Percentiles rank a stretch among this genome's conserved stretches.
phyloP scores from a whole-genome alignment of 495 filamentous ascomycete genomes.

The Xylaria telfairii region DNA sequence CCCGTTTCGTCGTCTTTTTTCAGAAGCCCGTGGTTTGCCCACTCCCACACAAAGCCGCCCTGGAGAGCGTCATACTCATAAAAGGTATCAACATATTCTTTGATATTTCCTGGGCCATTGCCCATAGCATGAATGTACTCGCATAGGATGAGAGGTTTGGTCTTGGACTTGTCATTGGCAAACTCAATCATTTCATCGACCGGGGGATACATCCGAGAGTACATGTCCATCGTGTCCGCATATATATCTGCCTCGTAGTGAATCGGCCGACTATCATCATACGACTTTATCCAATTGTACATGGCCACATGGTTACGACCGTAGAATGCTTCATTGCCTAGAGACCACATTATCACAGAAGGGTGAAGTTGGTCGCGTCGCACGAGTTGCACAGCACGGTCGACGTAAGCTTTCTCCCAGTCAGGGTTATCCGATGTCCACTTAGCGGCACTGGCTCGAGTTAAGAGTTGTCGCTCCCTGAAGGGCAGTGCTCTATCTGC shows the following conservation, averaged over 20 bases:
- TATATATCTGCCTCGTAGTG: constrained; percentile 71
- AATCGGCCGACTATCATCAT: constrained; percentile 63
- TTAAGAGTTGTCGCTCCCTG: constrained; percentile 57
- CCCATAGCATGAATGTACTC: constrained; percentile 78
- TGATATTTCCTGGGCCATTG: constrained; percentile 70
- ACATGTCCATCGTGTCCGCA: constrained; percentile 67
- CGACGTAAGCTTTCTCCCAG: constrained; percentile 70
- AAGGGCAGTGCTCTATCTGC: constrained; percentile 35
- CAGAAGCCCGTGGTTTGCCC: constrained; percentile 72
- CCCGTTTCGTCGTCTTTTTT: constrained; percentile 55
- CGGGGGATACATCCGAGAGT: constrained; percentile 68
- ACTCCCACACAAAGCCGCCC: constrained; percentile 77
- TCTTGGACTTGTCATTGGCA: constrained; percentile 51
- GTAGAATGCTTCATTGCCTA: constrained; percentile 74
- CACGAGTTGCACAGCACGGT: constrained; percentile 67
- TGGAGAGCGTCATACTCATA: constrained; percentile 62
- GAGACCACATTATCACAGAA: constrained; percentile 71
- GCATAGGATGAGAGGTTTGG: constrained; percentile 67
- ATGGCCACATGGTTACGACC: constrained; percentile 68
- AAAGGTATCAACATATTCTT: constrained; percentile 70
- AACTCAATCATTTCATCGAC: constrained; percentile 57
- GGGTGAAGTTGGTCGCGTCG: constrained; percentile 71
- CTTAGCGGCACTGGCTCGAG: constrained; percentile 56
- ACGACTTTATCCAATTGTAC: constrained; percentile 63
- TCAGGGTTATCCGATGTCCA: constrained; percentile 67